Evolutionary conservation across 2,329 filamentous ascomycete species (phyloP).

Genomic region (Penicillium digitatum): DNA sequence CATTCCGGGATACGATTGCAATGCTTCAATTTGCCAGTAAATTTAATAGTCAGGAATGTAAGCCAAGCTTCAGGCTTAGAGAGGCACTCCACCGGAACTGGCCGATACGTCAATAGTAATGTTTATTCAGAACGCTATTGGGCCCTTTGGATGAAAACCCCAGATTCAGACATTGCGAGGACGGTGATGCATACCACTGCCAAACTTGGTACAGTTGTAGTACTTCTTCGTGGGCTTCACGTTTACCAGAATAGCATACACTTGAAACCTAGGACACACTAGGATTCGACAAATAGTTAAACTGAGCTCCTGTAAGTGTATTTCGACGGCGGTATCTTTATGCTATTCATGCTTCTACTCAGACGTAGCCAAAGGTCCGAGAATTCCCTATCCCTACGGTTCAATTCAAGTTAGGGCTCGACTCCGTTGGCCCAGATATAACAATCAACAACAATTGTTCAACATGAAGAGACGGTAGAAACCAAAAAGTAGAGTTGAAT

Average conservation of each 20-base stretch:
- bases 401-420: not conserved
- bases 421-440: not conserved
- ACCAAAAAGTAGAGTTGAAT: not conserved
- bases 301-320: not conserved
- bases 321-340: not conserved
- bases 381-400: not conserved
- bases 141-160: not conserved
- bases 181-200: slow-evolving; percentile 10
- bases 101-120: not conserved
- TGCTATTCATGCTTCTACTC: not conserved
- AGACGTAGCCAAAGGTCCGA: not conserved
- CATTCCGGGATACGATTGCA: not conserved
- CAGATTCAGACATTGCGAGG: slow-evolving; percentile 12
- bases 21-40: not conserved
- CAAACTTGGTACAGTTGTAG: not conserved
- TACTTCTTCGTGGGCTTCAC: no score
- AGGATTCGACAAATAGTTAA: not conserved
- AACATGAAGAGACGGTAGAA: not conserved
- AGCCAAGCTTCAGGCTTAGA: not conserved
- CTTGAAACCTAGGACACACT: not conserved
- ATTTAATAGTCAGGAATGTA: slow-evolving; percentile 11
- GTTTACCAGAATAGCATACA: not conserved
- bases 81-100: not conserved
- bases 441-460: not conserved
- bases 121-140: not conserved